Evolutionary conservation across 306 rosid species (phyloP), one percentile per base, ranked within the genome.

Genomic region (Mucuna pruriens): DNA sequence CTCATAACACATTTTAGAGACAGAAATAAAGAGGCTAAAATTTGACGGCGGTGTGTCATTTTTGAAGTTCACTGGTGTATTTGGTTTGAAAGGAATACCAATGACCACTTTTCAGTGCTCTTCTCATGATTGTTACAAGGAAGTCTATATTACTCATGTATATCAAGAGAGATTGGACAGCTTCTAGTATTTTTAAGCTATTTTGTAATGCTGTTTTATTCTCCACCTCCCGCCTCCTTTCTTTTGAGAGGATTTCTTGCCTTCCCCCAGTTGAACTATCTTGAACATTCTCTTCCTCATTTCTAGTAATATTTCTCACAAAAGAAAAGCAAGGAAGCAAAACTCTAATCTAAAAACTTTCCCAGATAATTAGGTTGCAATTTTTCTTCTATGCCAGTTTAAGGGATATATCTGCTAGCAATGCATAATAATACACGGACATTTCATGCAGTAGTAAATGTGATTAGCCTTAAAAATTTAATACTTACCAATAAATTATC

Each of bases 401-500:
- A 7, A 13, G 19, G 34, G 45, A 64, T 38, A 42, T 9, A 49
- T 20, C 67, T 17, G 13, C 23, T 39, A 70, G 13, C 23, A 25
- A 70, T 60, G 49, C 25, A 39, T 19, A 8, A 66, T 38, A 66
- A 17, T 64, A n/a, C 40, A 74, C 6, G 17, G 6, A 11, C 40
- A 15, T 60, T 46, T 31, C 60, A 13, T 65, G 4, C n/a, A 55
- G 9, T 57, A 23, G 22, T 64, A 31, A 23, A 39, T 55, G 55
- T 68, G 77, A 67, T 55, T 39, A 78, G 55, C 25, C 45, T 67
- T 58, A 68, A 15, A 16, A 68, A 55, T 11, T 79, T 71, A 52
- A 64, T 13, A 64, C 83, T 80, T 80, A 95, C 98, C 95, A 92
- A 84, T 34, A 95, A 86, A 74, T 87, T 83, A 68, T 92, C 91